Conservation (phyloP, 202 grass and related monocot species). For the Saccharum hybrid region DNA sequence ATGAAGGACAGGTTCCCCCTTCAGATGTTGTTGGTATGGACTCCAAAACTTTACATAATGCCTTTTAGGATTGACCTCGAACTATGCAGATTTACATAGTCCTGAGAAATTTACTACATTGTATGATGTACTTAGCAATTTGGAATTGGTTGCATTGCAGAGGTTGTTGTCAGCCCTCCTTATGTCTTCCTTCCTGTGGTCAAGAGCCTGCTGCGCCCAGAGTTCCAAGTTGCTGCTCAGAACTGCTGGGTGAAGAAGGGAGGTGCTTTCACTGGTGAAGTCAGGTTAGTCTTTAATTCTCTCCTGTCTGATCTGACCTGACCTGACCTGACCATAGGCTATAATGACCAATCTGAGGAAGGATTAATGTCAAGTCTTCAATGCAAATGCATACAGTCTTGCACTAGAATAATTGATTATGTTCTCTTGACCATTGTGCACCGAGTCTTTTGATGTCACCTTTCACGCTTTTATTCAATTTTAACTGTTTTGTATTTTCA, state of each 20-base stretch:
- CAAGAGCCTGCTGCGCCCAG: slow-evolving; percentile 68
- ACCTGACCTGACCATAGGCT: background rate
- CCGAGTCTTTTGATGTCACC: background rate
- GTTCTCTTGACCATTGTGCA: background rate
- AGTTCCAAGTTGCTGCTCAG: slow-evolving; percentile 87
- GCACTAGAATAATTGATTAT: background rate
- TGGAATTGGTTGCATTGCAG: slow-evolving; percentile 46
- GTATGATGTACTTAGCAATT: slow-evolving; percentile 10
- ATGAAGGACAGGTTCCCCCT: slow-evolving; percentile 66
- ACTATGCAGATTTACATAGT: background rate
- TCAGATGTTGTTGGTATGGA: slow-evolving; percentile 87
- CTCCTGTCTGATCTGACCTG: background rate
- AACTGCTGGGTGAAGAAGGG: slow-evolving; percentile 99
- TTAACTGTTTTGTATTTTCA: background rate
- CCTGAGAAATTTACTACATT: background rate
- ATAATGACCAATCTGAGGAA: background rate
- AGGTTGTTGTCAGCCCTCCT: slow-evolving; percentile 90
- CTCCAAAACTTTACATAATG: background rate
- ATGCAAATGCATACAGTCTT: background rate
- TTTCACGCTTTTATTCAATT: background rate
- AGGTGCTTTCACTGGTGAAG: slow-evolving; percentile 92
- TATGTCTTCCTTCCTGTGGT: slow-evolving; percentile 83
- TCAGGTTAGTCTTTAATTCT: slow-evolving; percentile 61
- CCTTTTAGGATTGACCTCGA: background rate
- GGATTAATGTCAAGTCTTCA: background rate